These are phyloP conservation scores for Diaporthe velutina DNA, from an alignment of 2,329 filamentous ascomycete species.

Conservation along the genomic window DNA sequence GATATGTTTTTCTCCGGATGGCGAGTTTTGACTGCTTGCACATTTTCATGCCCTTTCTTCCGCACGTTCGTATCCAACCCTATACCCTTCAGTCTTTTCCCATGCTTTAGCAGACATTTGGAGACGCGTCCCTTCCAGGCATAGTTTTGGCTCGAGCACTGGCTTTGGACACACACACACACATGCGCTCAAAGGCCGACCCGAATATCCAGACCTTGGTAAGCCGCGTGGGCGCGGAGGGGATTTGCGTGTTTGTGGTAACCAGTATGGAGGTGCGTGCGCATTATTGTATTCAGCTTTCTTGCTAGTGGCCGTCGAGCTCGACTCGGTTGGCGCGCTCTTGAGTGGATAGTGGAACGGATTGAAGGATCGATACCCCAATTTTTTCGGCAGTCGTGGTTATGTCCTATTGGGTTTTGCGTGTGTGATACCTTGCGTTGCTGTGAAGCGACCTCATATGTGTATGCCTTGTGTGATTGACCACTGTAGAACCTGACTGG, in stretches of 20 bases:
- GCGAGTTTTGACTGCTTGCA: background rate
- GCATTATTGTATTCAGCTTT: conserved; percentile 9
- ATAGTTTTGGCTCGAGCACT: conserved; percentile 6
- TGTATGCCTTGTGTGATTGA: background rate
- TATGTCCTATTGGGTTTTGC: background rate
- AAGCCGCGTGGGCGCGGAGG: background rate
- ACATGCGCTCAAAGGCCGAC: background rate
- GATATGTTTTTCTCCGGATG: conserved; percentile 2
- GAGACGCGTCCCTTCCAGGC: conserved; percentile 7
- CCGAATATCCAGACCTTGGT: background rate
- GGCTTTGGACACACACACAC: conserved; percentile 5
- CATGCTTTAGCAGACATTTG: conserved; percentile 13
- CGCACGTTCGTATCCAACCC: background rate
- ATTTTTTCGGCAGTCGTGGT: too few species aligned
- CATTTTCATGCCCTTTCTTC: background rate
- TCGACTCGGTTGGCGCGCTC: conserved; percentile 1
- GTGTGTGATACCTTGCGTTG: background rate
- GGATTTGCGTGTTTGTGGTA: background rate
- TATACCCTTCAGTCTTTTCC: conserved; percentile 33
- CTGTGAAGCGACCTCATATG: background rate
- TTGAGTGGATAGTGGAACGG: conserved; percentile 24
- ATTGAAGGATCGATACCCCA: conserved; percentile 32
- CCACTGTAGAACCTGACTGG: background rate
- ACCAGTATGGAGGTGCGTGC: conserved; percentile 1
- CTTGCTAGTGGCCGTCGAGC: conserved; percentile 9